Conservation (phyloP, 345 rosid species). For the Eucalyptus lansdowneana region DNA sequence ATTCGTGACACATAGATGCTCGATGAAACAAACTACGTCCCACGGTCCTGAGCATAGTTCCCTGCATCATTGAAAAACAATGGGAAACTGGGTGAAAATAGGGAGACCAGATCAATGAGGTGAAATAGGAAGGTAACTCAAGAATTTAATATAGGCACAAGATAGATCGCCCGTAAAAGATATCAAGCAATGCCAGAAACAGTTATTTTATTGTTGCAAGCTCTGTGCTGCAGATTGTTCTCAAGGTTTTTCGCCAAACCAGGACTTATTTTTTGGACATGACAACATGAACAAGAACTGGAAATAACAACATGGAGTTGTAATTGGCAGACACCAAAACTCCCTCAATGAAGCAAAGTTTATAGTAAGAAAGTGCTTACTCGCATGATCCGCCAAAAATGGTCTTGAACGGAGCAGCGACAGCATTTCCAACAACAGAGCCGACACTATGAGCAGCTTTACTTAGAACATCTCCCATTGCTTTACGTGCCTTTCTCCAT, state of each 20-base stretch:
- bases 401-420: slow-evolving; percentile 52
- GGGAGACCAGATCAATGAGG: not conserved
- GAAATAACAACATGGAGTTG: not conserved
- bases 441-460: slow-evolving; percentile 46
- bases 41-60: slow-evolving; percentile 57
- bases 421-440: slow-evolving; percentile 29
- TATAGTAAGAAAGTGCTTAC: slow-evolving; percentile 6
- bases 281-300: not conserved
- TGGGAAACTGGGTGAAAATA: not conserved
- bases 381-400: slow-evolving; percentile 45
- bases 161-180: not conserved
- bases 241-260: not conserved
- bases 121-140: not conserved
- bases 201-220: not conserved
- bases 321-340: not conserved
- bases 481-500: not conserved
- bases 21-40: slow-evolving; percentile 66
- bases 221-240: not conserved
- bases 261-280: not conserved
- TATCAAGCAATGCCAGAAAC: not conserved
- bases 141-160: not conserved
- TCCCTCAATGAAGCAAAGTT: not conserved
- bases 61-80: slow-evolving; percentile 13
- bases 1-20: slow-evolving; percentile 56
- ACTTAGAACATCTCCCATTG: slow-evolving; percentile 43